Base-by-base conservation (phyloP, 2,329 filamentous ascomycete genomes). In the Pseudocercospora eumusae region DNA sequence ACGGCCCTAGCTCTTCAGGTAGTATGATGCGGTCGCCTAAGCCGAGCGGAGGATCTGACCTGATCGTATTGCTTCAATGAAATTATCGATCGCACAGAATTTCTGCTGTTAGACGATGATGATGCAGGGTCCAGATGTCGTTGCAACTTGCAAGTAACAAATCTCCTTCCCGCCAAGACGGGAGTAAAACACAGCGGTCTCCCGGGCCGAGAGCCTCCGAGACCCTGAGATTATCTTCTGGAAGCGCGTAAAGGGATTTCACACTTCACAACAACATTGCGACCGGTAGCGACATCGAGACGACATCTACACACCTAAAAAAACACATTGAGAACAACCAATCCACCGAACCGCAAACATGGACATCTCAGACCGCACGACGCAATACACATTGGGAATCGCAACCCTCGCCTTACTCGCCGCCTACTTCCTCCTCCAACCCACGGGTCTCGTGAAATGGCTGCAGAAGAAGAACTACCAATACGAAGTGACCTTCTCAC, bases 381-480 rank as follows among this genome's bases (percentile, higher is more conserved):
- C 52, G 52, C 62, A 61, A 49, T 67, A 66, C 58, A 59, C 84
- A 61, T 77, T 93, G 9, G 83, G 95, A 21, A 88, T 87, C 57
- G 86, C 84, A 53, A 81, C 96, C n/a, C 91, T 70, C 56, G 59
- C 66, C 40, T 40, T 70, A 33, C 25, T 62, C 45, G 60, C 60
- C 56, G 71, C 76, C 60, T 71, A 75, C 60, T 73, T 76, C 60
- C 70, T 81, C 72, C 73, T 81, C 42, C 80, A 79, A 64, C 77
- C 84, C 10, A 80, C 81, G 25, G 78, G 79, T 20, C 75, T 96
- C 71, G 85, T 91, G 68, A 88, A 88, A 77, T 97, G 93, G 92
- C 83, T 98, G 69, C 88, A 92, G 78, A 86, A 93, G 78, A 99
- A 99, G 84, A 88, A 93, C 76, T 97, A 98, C 82, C 95, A 98